Evolutionary conservation across 2,329 filamentous ascomycete species (phyloP).

Genomic region (Alternaria sp.): DNA sequence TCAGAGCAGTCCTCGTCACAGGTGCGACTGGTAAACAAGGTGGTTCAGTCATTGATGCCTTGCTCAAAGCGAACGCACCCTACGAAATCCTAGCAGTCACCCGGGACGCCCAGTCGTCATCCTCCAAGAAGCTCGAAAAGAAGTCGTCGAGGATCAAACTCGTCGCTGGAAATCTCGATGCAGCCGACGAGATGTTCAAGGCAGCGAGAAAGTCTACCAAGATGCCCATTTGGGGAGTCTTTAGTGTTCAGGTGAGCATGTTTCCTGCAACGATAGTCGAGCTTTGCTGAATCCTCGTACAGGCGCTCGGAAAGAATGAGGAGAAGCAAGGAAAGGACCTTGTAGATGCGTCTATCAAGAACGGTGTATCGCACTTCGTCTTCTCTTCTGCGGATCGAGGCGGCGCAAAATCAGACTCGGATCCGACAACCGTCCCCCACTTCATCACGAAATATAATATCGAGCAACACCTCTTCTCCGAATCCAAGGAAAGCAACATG

Average conservation of each 20-base stretch:
- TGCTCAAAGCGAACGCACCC: constrained; percentile 42
- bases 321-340: constrained; percentile 48
- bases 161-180: constrained; percentile 61
- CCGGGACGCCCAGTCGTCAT: constrained; percentile 56
- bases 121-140: constrained; percentile 56
- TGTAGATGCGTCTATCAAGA: constrained; percentile 39
- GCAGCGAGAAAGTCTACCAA: constrained; percentile 46
- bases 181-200: constrained; percentile 58
- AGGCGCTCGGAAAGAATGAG: constrained; percentile 35
- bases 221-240: constrained; percentile 40
- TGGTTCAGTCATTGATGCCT: constrained; percentile 48
- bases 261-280: not conserved
- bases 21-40: constrained; percentile 57
- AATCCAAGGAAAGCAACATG: constrained; percentile 53
- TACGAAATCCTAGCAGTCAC: constrained; percentile 65
- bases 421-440: constrained; percentile 64
- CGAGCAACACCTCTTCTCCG: constrained; percentile 62
- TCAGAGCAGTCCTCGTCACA: constrained; percentile 45
- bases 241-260: constrained; percentile 34
- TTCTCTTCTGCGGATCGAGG: constrained; percentile 49
- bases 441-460: constrained; percentile 67
- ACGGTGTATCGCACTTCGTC: constrained; percentile 46
- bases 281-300: not conserved
- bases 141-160: constrained; percentile 58
- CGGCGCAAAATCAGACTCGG: constrained; percentile 52